Evolutionary conservation across 2,329 filamentous ascomycete species (phyloP), one percentile per base, ranked within the genome.

Genomic region (Chaetomium olivaceum): DNA sequence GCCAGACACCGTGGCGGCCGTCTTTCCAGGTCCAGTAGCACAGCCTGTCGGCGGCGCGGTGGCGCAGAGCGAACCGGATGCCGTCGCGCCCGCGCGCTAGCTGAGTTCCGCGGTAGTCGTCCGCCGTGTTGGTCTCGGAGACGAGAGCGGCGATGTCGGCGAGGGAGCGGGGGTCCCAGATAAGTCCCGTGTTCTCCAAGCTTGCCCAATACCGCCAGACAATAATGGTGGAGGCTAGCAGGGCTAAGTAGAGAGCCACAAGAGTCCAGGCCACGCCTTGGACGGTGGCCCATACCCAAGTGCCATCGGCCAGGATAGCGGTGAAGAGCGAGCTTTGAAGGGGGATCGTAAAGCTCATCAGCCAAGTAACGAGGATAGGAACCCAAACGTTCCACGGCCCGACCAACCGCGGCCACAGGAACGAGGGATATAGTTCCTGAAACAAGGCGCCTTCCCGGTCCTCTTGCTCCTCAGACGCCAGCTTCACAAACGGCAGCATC

Each of bases 121-220:
- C 80, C 58, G 93, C 83, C 21, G 89, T 87, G 76, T 96, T 97
- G 69, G 91, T 93, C 66, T 90, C 86, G 69, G 92, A 89, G 29
- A 96, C 83, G 12, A 97, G 82, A 1, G 89, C 86, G 52, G 95
- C 84, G 46, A 96, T 80, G 74, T 97, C 93, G 3, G 91, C 93
- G 8, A 97, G 80, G 27, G 89, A 94, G 55, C 89, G 84, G 2
- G 92, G 85, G 74, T 97, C 92, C 93, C 93, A 97, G 73, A 90
- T 85, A 68, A 97, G 80, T 0, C 93, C 93, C 0, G 92, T 96
- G 71, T 82, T 83, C 33, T 85, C 82, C 25, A 82, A 78, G 62
- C 84, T 79, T 16, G 70, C 68, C 79, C 93, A 91, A 68, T 87
- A 89, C n/a, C 87, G 69, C 68, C 89, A 79, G 11, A 93, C 75